These are phyloP conservation scores for Backusella mclennaniae DNA, from an alignment of 192 early-diverging fungal genomes.

Conservation along the genomic window DNA sequence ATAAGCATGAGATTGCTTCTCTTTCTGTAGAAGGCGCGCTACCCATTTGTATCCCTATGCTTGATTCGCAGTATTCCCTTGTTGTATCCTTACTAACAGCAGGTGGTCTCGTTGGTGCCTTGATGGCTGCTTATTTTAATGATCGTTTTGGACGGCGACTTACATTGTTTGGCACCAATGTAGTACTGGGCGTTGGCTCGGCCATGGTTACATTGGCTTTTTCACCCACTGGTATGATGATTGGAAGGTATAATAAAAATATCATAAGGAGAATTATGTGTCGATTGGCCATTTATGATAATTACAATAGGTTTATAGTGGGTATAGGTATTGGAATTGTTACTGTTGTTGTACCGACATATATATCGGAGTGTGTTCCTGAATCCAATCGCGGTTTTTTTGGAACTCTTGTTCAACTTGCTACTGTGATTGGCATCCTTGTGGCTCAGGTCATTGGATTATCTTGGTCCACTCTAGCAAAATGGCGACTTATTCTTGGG, in stretches of 20 bases:
- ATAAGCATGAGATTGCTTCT: not conserved
- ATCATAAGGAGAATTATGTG: no score
- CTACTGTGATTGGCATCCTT: constrained; percentile 81
- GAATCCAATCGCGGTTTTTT: constrained; percentile 65
- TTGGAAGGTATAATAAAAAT: constrained; percentile 47
- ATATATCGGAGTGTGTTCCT: constrained; percentile 77
- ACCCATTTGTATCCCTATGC: constrained; percentile 72
- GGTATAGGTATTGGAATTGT: constrained; percentile 79
- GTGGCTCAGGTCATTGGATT: constrained; percentile 68
- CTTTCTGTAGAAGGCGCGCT: constrained; percentile 24
- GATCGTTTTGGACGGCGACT: constrained; percentile 69
- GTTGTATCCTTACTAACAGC: constrained; percentile 59
- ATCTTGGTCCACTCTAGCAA: constrained; percentile 53
- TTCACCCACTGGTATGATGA: constrained; percentile 42
- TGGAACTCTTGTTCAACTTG: constrained; percentile 81
- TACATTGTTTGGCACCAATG: constrained; percentile 67
- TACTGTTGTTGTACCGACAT: constrained; percentile 77
- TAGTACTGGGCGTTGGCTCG: constrained; percentile 60
- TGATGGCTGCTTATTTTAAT: constrained; percentile 60
- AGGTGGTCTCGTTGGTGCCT: constrained; percentile 76
- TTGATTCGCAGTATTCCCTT: constrained; percentile 53
- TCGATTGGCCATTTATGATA: no score
- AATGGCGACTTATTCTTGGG: constrained; percentile 76
- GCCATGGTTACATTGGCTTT: constrained; percentile 58
- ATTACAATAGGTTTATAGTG: constrained; percentile 44